phyloP scores from a whole-genome alignment of 202 grass and related monocot species.

The Sporobolus alterniflorus region DNA sequence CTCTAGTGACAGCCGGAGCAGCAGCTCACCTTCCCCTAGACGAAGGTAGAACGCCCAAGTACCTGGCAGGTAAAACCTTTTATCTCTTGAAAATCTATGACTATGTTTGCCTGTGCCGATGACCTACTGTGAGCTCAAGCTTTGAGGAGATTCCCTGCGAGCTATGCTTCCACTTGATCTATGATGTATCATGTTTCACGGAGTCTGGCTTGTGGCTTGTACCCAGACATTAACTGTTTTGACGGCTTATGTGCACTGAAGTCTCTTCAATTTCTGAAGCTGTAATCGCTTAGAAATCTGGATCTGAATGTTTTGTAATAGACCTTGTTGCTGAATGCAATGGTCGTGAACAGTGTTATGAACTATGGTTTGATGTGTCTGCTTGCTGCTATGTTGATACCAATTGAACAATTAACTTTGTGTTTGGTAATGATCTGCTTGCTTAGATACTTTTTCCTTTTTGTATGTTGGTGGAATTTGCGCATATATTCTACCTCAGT shows the following conservation, averaged over 20 bases:
- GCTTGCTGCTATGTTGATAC: not conserved
- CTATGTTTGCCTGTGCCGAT: conserved; percentile 57
- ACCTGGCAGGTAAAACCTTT: conserved; percentile 60
- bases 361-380: not conserved
- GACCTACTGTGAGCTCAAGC: conserved; percentile 47
- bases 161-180: conserved; percentile 16
- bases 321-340: not conserved
- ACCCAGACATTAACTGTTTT: not conserved
- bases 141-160: conserved; percentile 3
- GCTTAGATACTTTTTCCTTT: too few species aligned
- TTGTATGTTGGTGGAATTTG: too few species aligned
- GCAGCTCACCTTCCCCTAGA: conserved; percentile 74
- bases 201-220: conserved; percentile 31
- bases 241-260: not conserved
- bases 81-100: conserved; percentile 39
- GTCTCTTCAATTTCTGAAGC: conserved; percentile 20
- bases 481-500: too few species aligned
- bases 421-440: too few species aligned
- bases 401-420: not conserved
- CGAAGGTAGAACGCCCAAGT: conserved; percentile 55
- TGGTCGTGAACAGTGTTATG: not conserved
- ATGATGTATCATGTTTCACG: conserved; percentile 8
- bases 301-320: not conserved
- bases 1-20: conserved; percentile 81
- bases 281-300: not conserved